These are phyloP conservation scores for Triticum timopheevii DNA, from an alignment of 176 grass and related monocot species.

Conservation along the genomic window DNA sequence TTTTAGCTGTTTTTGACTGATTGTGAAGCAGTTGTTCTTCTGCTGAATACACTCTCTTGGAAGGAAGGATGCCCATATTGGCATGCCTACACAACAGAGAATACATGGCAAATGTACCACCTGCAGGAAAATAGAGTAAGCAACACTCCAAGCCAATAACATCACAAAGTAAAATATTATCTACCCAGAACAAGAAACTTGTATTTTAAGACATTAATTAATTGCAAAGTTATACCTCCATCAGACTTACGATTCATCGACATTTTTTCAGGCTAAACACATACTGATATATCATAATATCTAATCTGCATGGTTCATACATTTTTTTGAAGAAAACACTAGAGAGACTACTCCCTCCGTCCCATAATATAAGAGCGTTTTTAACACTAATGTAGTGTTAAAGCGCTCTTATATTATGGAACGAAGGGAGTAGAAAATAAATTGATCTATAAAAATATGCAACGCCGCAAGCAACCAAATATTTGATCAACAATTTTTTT, in stretches of 20 bases:
- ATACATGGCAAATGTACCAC: slow-evolving; percentile 87
- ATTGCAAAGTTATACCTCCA: not conserved
- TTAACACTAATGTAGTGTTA: too few species aligned
- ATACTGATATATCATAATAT: not conserved
- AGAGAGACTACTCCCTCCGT: too few species aligned
- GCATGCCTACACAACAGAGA: slow-evolving; percentile 75
- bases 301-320: not conserved
- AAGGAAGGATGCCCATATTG: slow-evolving; percentile 73
- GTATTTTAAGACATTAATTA: not conserved
- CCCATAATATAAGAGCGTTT: too few species aligned
- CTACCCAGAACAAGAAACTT: not conserved
- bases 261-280: not conserved
- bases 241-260: not conserved
- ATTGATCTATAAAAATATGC: not conserved
- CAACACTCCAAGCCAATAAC: not conserved
- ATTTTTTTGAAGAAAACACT: not conserved
- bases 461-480: not conserved
- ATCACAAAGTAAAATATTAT: not conserved
- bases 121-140: slow-evolving; percentile 33
- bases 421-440: too few species aligned
- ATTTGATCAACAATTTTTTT: not conserved
- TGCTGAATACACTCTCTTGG: slow-evolving; percentile 47
- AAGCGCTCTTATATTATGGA: too few species aligned
- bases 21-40: slow-evolving; percentile 21
- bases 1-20: slow-evolving; percentile 20